phyloP scores from a whole-genome alignment of 768 basidiomycete genomes.

The Lenzites betulinus region DNA sequence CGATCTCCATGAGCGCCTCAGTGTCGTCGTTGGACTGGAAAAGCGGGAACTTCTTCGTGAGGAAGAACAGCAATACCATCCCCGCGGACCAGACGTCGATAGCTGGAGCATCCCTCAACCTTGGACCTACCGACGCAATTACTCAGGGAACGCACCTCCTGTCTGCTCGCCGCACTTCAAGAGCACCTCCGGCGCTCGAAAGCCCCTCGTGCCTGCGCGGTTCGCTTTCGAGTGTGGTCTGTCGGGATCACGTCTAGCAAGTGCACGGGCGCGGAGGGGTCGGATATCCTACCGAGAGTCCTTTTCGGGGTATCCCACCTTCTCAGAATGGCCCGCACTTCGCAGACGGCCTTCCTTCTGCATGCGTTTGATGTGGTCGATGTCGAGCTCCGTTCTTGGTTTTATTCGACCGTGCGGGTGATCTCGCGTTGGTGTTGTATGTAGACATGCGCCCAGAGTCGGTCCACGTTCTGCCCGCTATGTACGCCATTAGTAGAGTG shows the following conservation, averaged over 20 bases:
- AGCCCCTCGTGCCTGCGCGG: conserved; percentile 94
- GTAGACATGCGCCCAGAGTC: conserved; percentile 66
- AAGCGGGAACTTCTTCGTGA: conserved; percentile 89
- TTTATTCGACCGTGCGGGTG: conserved; percentile 70
- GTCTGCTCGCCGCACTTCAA: conserved; percentile 93
- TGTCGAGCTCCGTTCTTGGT: conserved; percentile 46
- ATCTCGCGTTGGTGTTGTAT: conserved; percentile 62
- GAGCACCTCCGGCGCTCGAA: conserved; percentile 94
- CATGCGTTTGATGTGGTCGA: conserved; percentile 52
- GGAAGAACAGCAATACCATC: conserved; percentile 88
- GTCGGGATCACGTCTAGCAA: conserved; percentile 10
- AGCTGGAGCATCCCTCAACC: conserved; percentile 48
- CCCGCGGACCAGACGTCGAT: conserved; percentile 98
- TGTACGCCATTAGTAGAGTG: conserved; percentile 2
- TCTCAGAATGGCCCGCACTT: conserved; percentile 57
- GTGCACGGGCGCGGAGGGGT: not conserved
- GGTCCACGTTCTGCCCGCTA: conserved; percentile 61
- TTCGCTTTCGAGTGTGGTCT: conserved; percentile 90
- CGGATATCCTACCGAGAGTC: conserved; percentile 58
- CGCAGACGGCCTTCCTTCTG: conserved; percentile 63
- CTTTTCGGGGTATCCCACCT: conserved; percentile 76
- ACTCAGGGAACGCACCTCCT: conserved; percentile 59
- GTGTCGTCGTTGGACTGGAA: conserved; percentile 94
- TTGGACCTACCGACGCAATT: not conserved
- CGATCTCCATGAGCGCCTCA: conserved; percentile 95